These are phyloP conservation scores for Parastagonospora nodorum DNA, from an alignment of 2,329 filamentous ascomycete species.

Conservation along the genomic window DNA sequence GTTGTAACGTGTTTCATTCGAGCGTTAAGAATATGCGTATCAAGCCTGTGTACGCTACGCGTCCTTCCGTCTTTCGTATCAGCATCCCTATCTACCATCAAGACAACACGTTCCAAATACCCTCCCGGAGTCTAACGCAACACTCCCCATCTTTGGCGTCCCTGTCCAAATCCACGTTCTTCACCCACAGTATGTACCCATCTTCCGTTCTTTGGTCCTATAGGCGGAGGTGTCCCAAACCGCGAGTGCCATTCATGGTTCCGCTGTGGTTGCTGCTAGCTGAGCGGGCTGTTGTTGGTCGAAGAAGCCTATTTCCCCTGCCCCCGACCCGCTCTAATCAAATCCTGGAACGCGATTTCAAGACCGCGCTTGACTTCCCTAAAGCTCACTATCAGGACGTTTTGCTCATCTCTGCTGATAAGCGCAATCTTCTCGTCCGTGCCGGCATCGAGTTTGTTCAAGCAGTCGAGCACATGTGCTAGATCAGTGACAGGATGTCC, in stretches of 20 bases:
- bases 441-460: constrained; percentile 93
- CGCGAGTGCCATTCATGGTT: too few species aligned
- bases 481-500: constrained; percentile 84
- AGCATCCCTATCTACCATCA: background rate
- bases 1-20: too few species aligned
- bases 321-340: constrained; percentile 46
- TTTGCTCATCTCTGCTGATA: constrained; percentile 88
- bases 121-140: too few species aligned
- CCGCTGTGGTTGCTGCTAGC: constrained; percentile 5
- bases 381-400: constrained; percentile 84
- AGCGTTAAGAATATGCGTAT: background rate
- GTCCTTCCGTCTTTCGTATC: background rate
- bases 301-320: constrained; percentile 32
- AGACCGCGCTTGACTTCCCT: constrained; percentile 77
- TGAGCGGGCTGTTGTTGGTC: constrained; percentile 8
- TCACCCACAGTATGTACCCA: background rate
- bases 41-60: background rate
- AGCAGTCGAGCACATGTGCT: constrained; percentile 81
- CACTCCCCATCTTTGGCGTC: background rate
- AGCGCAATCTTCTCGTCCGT: constrained; percentile 84
- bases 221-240: background rate
- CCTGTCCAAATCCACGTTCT: background rate
- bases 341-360: constrained; percentile 65
- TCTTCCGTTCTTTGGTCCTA: background rate
- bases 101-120: background rate